Base-by-base conservation (phyloP, 2,329 filamentous ascomycete species). In the Dactylellina haptotyla region DNA sequence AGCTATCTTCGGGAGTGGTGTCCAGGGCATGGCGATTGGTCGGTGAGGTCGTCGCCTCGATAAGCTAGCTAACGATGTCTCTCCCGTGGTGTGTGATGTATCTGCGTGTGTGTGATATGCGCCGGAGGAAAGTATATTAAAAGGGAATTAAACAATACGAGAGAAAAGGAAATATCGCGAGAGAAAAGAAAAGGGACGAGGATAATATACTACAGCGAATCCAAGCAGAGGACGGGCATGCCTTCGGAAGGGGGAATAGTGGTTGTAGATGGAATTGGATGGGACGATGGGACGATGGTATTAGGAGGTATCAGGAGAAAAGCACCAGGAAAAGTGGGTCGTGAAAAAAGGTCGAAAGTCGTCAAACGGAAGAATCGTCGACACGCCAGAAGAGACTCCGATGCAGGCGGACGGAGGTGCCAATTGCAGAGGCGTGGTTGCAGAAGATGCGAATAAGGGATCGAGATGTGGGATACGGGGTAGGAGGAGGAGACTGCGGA, bases 1-100 rank as follows among this genome's bases (percentile, higher is more conserved):
- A 80, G 93, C 95, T 84, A 99, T 97, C 79, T 92, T 91, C 82
- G 93, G 92, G 82, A 99, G 87, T 79, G 95, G 94, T 87, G 91
- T 89, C 95, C 95, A 99, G 87, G 93, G 92, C 93, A 97, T 97
- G 28, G 69, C 61, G 69, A 61, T 82, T 83, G 79, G 53, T 57
- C 34, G 46, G 71, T 69, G 59, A 46, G 59, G 25, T 41, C 39
- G 30, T 30, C 18, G 16, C 48, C n/a, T n/a, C n/a, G n/a, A n/a
- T n/a, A n/a, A n/a, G n/a, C n/a, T n/a, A n/a, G n/a, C n/a, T n/a
- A n/a, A n/a, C n/a, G n/a, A n/a, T n/a, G n/a, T n/a, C n/a, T n/a
- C n/a, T n/a, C n/a, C n/a, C n/a, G n/a, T n/a, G n/a, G n/a, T n/a
- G n/a, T n/a, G n/a, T n/a, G n/a, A n/a, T n/a, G n/a, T n/a, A n/a